These are phyloP conservation scores for Xylariaceae sp. DNA, from an alignment of 2,329 filamentous ascomycete species.

Conservation along the genomic window DNA sequence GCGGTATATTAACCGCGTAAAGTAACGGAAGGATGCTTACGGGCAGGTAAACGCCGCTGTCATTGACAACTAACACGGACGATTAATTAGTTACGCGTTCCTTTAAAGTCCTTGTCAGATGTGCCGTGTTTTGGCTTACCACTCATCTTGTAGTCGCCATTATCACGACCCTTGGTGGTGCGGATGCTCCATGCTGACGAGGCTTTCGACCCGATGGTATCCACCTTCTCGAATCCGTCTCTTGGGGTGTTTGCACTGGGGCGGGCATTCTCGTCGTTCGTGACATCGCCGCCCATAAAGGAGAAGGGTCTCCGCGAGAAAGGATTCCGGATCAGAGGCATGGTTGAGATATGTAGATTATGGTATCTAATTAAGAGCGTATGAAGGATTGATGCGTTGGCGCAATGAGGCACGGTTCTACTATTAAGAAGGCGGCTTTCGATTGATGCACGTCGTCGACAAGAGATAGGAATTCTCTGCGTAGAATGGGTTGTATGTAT, in stretches of 20 bases:
- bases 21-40: conserved; percentile 45
- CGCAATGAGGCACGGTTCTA: conserved; percentile 11
- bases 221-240: conserved; percentile 55
- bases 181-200: conserved; percentile 59
- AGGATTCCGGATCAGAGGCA: conserved; percentile 56
- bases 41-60: conserved; percentile 89
- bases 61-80: conserved; percentile 73
- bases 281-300: conserved; percentile 36
- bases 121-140: conserved; percentile 46
- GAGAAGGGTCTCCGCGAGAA: conserved; percentile 53
- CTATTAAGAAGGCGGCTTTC: not conserved
- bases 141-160: conserved; percentile 73
- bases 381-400: not conserved
- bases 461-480: conserved; percentile 12
- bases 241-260: conserved; percentile 34
- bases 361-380: not conserved
- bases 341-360: conserved; percentile 18
- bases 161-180: conserved; percentile 56
- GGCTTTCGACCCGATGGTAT: conserved; percentile 57
- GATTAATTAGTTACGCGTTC: conserved; percentile 17
- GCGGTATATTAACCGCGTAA: not conserved
- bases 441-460: conserved; percentile 12
- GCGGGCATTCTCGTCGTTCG: conserved; percentile 50
- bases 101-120: not conserved
- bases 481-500: not conserved